phyloP scores from a whole-genome alignment of 2,329 filamentous ascomycete genomes.

The Endocalyx cinctus region DNA sequence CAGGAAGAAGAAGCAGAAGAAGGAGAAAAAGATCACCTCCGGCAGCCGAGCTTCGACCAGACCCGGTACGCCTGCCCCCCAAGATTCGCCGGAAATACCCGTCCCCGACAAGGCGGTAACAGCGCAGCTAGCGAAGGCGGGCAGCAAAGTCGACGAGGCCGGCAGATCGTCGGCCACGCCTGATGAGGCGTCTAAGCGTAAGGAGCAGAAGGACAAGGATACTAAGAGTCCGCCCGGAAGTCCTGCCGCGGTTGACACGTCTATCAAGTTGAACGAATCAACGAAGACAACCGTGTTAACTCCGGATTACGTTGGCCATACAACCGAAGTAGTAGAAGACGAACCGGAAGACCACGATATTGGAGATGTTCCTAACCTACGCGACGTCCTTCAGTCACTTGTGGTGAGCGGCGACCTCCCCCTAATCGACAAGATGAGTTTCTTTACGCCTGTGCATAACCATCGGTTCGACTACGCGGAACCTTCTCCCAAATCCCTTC shows the following conservation, averaged over 20 bases:
- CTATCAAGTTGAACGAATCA: conserved; percentile 29
- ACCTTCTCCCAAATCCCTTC: conserved; percentile 24
- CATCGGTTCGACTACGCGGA: conserved; percentile 29
- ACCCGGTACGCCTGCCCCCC: conserved; percentile 26
- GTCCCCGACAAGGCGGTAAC: conserved; percentile 18
- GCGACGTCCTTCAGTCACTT: conserved; percentile 34
- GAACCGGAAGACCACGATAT: conserved; percentile 25
- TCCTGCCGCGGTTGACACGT: conserved; percentile 23
- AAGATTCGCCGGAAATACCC: conserved; percentile 20
- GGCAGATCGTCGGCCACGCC: conserved; percentile 9
- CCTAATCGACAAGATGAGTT: conserved; percentile 31
- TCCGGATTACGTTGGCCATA: conserved; percentile 27
- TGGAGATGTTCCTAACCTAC: conserved; percentile 26
- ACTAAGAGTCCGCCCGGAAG: conserved; percentile 22
- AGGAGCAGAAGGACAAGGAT: conserved; percentile 18
- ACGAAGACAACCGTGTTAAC: conserved; percentile 31
- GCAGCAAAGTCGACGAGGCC: conserved; percentile 17
- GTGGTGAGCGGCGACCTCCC: conserved; percentile 29
- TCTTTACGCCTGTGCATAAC: conserved; percentile 34
- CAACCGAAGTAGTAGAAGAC: conserved; percentile 22
- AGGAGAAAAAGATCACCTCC: conserved; percentile 50
- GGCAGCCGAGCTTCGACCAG: conserved; percentile 19
- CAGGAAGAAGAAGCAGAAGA: conserved; percentile 82
- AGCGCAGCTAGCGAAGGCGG: conserved; percentile 13
- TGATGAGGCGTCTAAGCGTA: conserved; percentile 17